Percentiles rank a stretch among this genome's conserved stretches.
These are phyloP conservation scores for Teunomyces lycoperdinae DNA, from an alignment of 805 yeast genomes.

Conservation along the genomic window DNA sequence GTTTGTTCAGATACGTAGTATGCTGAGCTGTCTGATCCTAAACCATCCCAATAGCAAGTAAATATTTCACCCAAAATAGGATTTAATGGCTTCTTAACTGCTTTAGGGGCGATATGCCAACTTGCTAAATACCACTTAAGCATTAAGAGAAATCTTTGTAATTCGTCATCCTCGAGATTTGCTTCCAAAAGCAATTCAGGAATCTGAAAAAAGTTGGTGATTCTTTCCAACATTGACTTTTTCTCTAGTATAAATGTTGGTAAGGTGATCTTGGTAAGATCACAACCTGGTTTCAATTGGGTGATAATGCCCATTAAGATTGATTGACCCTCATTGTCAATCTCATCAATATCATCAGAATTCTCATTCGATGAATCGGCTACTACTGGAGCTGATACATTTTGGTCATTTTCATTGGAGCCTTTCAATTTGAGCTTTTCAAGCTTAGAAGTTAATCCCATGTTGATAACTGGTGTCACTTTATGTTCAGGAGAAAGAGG, in stretches of 20 bases:
- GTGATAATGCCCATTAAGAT: conserved; percentile 84
- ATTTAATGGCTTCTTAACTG: conserved; percentile 94
- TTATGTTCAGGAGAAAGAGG: not conserved
- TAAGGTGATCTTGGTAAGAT: conserved; percentile 82
- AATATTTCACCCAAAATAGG: conserved; percentile 93
- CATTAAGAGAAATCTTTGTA: conserved; percentile 69
- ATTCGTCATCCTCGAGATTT: conserved; percentile 52
- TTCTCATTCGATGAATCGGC: conserved; percentile 8
- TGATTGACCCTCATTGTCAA: conserved; percentile 85
- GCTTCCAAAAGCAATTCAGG: conserved; percentile 77
- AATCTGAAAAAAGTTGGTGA: conserved; percentile 80
- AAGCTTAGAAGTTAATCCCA: conserved; percentile 29
- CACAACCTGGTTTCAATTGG: conserved; percentile 90
- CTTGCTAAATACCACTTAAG: conserved; percentile 90
- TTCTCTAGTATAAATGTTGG: conserved; percentile 95
- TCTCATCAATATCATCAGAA: conserved; percentile 82
- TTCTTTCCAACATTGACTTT: conserved; percentile 93
- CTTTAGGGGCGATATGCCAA: conserved; percentile 98
- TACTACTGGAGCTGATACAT: not conserved
- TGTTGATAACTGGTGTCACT: conserved; percentile 6
- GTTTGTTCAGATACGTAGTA: conserved; percentile 92
- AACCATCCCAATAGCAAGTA: conserved; percentile 88
- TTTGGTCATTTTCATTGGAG: conserved; percentile 7
- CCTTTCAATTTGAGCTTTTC: conserved; percentile 23
- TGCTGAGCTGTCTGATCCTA: conserved; percentile 63